Percentiles rank a stretch among this genome's conserved stretches.
Conservation (phyloP, 371 early-diverging fungal genomes). For the Circinella umbellata region DNA sequence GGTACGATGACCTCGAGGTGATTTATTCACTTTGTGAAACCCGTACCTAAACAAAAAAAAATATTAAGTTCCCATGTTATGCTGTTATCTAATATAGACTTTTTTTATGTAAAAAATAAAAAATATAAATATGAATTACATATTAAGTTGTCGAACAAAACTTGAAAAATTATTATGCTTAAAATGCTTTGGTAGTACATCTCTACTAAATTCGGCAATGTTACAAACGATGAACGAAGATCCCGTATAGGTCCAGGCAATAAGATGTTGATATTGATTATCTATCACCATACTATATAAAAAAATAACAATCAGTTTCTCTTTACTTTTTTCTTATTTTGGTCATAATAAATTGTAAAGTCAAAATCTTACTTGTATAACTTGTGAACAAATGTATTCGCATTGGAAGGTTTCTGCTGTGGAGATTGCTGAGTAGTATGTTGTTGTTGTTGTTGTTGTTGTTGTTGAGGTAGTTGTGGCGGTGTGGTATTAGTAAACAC, state of each 20-base stretch:
- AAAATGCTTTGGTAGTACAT: constrained; percentile 83
- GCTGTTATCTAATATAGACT: background rate
- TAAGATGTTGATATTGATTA: constrained; percentile 78
- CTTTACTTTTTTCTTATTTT: no score
- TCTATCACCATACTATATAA: constrained; percentile 79
- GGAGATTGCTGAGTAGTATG: no score
- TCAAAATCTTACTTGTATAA: constrained; percentile 44
- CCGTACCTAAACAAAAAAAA: constrained; percentile 66
- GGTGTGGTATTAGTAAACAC: constrained; percentile 12
- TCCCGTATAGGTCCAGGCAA: constrained; percentile 85
- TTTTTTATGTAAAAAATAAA: no score
- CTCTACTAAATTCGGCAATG: constrained; percentile 81
- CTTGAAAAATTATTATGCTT: constrained; percentile 90
- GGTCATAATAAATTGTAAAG: background rate
- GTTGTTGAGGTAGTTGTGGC: constrained; percentile 9
- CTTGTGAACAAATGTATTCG: constrained; percentile 52
- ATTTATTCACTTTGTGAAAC: constrained; percentile 88
- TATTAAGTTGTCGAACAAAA: constrained; percentile 90
- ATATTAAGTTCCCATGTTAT: background rate
- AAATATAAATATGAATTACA: constrained; percentile 45
- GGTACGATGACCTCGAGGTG: constrained; percentile 84
- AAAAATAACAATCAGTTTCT: background rate
- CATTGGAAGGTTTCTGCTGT: constrained; percentile 20
- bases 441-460: background rate
- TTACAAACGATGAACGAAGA: constrained; percentile 92